Percentiles rank a stretch among this genome's conserved stretches.
These are phyloP conservation scores for Cytospora piceae DNA, from an alignment of 2,329 filamentous ascomycete genomes.

Conservation along the genomic window DNA sequence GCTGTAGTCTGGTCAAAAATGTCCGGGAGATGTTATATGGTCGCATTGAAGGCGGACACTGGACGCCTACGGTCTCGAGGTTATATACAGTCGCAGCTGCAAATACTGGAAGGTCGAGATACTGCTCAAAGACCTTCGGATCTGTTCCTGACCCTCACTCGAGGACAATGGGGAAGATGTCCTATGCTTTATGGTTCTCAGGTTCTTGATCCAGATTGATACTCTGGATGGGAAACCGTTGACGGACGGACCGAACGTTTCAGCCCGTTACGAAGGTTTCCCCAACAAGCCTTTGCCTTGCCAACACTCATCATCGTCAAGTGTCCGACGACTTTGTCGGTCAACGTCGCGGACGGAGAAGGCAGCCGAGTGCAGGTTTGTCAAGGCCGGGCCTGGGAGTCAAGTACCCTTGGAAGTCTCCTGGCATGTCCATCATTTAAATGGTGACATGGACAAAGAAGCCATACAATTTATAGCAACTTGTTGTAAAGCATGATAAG, in stretches of 20 bases:
- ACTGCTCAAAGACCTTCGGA: too few relatives aligned
- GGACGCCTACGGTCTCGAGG: too few relatives aligned
- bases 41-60: too few relatives aligned
- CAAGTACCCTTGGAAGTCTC: not conserved
- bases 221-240: not conserved
- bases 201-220: not conserved
- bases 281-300: not conserved
- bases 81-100: too few relatives aligned
- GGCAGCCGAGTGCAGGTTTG: not conserved
- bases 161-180: not conserved
- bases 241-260: not conserved
- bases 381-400: not conserved
- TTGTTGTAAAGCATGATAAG: not conserved
- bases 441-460: not conserved
- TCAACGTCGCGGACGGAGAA: not conserved
- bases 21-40: too few relatives aligned
- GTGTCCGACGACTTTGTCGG: not conserved
- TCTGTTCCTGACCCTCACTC: slow-evolving; percentile 3
- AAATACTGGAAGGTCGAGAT: too few relatives aligned
- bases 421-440: not conserved
- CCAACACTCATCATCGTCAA: not conserved
- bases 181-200: not conserved
- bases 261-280: not conserved
- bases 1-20: not conserved
- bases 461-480: not conserved